Conservation (phyloP, 75 land plant genomes). For the Chamaecyparis obtusa region DNA sequence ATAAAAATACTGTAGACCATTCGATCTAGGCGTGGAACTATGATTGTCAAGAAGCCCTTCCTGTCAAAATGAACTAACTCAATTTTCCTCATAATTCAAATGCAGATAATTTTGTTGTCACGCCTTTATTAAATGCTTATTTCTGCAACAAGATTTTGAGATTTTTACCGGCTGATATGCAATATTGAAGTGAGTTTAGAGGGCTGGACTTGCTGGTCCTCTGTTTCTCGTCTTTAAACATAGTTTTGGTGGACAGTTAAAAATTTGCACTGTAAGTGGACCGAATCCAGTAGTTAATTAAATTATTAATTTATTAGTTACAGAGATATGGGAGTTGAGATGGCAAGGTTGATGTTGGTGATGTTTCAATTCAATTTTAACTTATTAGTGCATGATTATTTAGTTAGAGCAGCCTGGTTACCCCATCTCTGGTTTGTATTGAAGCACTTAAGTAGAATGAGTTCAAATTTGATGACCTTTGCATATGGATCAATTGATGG, state of each 20-base stretch:
- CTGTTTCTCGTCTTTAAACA: background rate
- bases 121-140: background rate
- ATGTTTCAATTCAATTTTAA: background rate
- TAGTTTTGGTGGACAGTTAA: background rate
- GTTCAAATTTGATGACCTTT: background rate
- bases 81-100: background rate
- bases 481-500: background rate
- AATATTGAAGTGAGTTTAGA: background rate
- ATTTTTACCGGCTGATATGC: background rate
- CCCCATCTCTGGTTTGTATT: background rate
- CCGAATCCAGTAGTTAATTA: background rate
- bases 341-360: background rate
- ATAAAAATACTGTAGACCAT: slow-evolving; percentile 52
- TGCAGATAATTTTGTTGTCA: background rate
- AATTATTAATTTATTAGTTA: background rate
- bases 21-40: slow-evolving; percentile 4
- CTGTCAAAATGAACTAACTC: background rate
- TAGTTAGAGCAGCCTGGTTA: background rate
- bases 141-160: background rate
- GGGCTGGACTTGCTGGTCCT: background rate
- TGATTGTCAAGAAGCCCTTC: background rate
- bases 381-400: background rate
- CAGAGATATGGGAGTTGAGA: background rate
- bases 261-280: background rate
- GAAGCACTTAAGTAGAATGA: too few relatives aligned